A percentile compares a stretch with the other conserved stretches of the same genome.
phyloP scores from a whole-genome alignment of 768 basidiomycete genomes.

The Trametes punicea region DNA sequence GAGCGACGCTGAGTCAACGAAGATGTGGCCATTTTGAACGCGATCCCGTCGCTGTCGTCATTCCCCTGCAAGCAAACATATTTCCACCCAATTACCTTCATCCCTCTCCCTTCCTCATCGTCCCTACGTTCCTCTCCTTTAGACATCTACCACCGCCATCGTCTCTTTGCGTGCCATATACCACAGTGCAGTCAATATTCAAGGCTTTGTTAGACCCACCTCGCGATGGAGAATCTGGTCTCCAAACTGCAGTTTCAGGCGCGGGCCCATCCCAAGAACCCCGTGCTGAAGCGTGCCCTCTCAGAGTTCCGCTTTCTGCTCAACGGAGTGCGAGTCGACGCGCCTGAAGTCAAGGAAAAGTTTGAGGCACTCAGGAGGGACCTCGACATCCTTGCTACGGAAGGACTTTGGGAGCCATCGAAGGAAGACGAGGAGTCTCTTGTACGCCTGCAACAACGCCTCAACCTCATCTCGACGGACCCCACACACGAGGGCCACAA shows the following conservation, averaged over 20 bases:
- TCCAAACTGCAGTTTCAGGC: slow-evolving; percentile 15
- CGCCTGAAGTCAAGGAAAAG: slow-evolving; percentile 3
- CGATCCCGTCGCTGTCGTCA: slow-evolving; percentile 5
- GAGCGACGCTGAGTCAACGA: background rate
- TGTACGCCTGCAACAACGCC: background rate
- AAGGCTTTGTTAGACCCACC: background rate
- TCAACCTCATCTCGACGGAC: background rate
- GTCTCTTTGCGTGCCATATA: no score
- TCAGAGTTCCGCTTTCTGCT: slow-evolving; percentile 3
- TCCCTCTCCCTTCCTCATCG: background rate
- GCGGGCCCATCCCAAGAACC: slow-evolving; percentile 9
- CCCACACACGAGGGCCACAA: slow-evolving; percentile 8
- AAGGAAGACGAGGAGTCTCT: slow-evolving; percentile 18
- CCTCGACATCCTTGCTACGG: slow-evolving; percentile 9
- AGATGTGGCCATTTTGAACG: no score
- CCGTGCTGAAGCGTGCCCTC: slow-evolving; percentile 6
- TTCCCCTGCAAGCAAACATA: background rate
- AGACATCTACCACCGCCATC: background rate
- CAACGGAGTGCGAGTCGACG: slow-evolving; percentile 2
- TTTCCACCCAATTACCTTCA: background rate
- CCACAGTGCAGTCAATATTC: no score
- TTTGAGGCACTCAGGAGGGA: slow-evolving; percentile 11
- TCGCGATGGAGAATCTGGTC: slow-evolving; percentile 8
- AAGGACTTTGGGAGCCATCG: slow-evolving; percentile 16
- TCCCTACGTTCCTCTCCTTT: background rate